A percentile compares a stretch with the other conserved stretches of the same genome.
These are phyloP conservation scores for Ballota nigra DNA, from an alignment of 257 asterid species.

Conservation along the genomic window DNA sequence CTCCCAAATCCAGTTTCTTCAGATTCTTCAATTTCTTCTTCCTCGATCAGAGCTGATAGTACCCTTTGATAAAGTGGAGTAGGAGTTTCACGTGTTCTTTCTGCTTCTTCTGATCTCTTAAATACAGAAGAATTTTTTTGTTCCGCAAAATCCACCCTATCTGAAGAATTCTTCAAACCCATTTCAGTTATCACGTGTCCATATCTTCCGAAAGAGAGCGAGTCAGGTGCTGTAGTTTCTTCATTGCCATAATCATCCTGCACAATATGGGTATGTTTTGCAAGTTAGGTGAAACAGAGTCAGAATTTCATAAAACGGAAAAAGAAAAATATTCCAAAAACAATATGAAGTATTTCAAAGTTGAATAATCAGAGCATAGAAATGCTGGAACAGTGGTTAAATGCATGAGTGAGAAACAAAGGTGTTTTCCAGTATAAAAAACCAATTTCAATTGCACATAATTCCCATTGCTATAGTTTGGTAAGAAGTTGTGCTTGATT, in stretches of 20 bases:
- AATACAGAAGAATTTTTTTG: slow-evolving; percentile 43
- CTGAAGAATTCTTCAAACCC: slow-evolving; percentile 37
- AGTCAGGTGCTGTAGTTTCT: slow-evolving; percentile 41
- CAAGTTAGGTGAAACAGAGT: slow-evolving; percentile 26
- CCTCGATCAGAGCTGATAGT: slow-evolving; percentile 76
- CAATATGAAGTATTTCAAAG: not conserved
- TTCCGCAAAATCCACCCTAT: slow-evolving; percentile 41
- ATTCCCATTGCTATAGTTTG: slow-evolving; percentile 35
- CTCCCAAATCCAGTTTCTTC: slow-evolving; percentile 62
- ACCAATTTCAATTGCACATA: slow-evolving; percentile 41
- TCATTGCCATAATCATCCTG: slow-evolving; percentile 55
- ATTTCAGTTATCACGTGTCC: slow-evolving; percentile 35
- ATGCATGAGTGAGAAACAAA: not conserved
- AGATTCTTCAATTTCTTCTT: slow-evolving; percentile 65
- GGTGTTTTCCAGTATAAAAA: slow-evolving; percentile 4
- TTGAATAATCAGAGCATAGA: not conserved
- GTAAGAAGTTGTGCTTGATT: slow-evolving; percentile 38
- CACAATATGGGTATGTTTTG: slow-evolving; percentile 22
- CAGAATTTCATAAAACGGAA: slow-evolving; percentile 10
- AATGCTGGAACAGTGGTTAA: not conserved
- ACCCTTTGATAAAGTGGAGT: slow-evolving; percentile 81
- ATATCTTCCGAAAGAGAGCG: slow-evolving; percentile 44
- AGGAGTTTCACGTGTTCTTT: slow-evolving; percentile 40
- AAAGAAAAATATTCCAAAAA: not conserved
- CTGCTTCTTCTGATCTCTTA: slow-evolving; percentile 38